Conservation (phyloP, 1,284 basidiomycete genomes). For the Kwoniella shivajii region DNA sequence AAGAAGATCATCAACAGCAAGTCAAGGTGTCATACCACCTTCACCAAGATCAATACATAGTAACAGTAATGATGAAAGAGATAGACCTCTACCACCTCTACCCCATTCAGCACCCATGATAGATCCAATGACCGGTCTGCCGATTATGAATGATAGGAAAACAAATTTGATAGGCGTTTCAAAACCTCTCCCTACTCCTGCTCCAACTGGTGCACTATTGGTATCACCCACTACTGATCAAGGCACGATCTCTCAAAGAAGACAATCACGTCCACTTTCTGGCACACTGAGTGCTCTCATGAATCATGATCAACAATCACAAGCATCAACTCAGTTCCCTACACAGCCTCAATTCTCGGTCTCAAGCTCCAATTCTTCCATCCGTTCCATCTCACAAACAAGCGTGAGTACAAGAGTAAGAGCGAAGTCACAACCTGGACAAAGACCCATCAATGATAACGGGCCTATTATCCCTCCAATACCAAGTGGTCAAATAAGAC, state of each 20-base stretch:
- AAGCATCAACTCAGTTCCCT: not conserved
- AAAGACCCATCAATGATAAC: constrained; percentile 26
- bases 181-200: not conserved
- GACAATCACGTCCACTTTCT: constrained; percentile 26
- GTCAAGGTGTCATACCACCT: not conserved
- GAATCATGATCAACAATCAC: not conserved
- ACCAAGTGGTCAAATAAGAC: constrained; percentile 11
- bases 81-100: constrained; percentile 17
- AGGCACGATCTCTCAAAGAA: constrained; percentile 45
- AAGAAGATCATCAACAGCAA: constrained; percentile 1
- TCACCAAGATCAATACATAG: constrained; percentile 5
- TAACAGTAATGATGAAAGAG: not conserved
- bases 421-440: constrained; percentile 45
- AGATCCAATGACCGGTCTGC: not conserved
- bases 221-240: constrained; percentile 38
- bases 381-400: constrained; percentile 5
- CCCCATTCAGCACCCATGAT: constrained; percentile 7
- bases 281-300: constrained; percentile 3
- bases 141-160: constrained; percentile 2
- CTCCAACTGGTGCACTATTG: constrained; percentile 15
- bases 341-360: constrained; percentile 7
- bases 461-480: constrained; percentile 8
- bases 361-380: constrained; percentile 8
- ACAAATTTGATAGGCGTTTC: constrained; percentile 12
- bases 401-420: constrained; percentile 23